Evolutionary conservation across 805 yeast species (phyloP), one percentile per base, ranked within the genome.

Genomic region (Barnettozyma botsteinii): DNA sequence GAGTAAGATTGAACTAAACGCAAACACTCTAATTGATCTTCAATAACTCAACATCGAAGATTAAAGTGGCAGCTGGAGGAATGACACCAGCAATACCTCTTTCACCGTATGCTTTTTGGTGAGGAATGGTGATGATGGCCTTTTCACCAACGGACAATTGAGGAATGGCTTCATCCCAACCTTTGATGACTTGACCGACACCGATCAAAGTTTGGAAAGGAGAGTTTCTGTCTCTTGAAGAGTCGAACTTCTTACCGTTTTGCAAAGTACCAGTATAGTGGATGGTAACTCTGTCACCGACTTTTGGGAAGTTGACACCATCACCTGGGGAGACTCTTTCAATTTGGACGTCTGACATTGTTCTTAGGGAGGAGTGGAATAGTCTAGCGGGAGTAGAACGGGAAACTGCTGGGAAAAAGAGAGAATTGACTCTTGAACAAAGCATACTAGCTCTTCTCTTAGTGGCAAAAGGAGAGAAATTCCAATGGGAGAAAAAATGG

Each of bases 31-130:
- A 67, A 60, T 67, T 67, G 45, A 67, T 62, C 56, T 65, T 67
- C 55, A 68, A 57, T 55, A 85, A 74, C 65, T 85, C 91, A 48
- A 85, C 93, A 53, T 85, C 93, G 53, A 85, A 85, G 56, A 86
- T 70, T 67, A 91, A 77, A 53, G 96, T 89, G 50, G 97, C 94
- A 65, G 86, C 87, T 54, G 96, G 96, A 51, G 98, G 98, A 61
- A 91, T 91, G 60, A 87, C 71, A 53, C 96, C 96, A 53, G 97
- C 97, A 80, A 84, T 87, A 36, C 98, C 98, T 67, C 95, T 81
- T 50, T 76, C 75, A 48, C 97, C 97, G 68, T 91, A 91, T 53
- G 94, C 98, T 69, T 85, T 83, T 56, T 79, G 77, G 51, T 96
- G 95, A 56, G 96, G 94, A 56, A 91, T 87, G 56, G 94, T 87